Conservation (phyloP, 2,329 filamentous ascomycete genomes). For the Trichoderma oligosporum region DNA sequence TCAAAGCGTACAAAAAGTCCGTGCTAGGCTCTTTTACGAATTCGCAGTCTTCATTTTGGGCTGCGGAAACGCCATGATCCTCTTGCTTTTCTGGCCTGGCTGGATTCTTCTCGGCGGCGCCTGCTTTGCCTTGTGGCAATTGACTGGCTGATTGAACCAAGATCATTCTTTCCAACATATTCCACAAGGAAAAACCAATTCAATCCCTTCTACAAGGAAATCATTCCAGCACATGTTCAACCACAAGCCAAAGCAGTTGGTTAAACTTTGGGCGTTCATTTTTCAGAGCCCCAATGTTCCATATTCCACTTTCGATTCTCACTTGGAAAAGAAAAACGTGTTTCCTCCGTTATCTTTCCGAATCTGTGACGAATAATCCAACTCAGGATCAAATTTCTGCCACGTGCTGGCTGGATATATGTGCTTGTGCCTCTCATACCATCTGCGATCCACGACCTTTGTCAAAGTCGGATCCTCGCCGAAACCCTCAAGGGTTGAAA, state of each 20-base stretch:
- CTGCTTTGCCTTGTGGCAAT: slow-evolving; percentile 35
- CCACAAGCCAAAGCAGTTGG: background rate
- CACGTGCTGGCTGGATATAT: slow-evolving; percentile 95
- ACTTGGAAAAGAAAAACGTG: slow-evolving; percentile 75
- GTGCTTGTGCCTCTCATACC: slow-evolving; percentile 98
- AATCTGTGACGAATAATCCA: slow-evolving; percentile 74
- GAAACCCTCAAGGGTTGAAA: slow-evolving; percentile 66
- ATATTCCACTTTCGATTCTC: slow-evolving; percentile 22
- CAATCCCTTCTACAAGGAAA: background rate
- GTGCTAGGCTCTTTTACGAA: slow-evolving; percentile 50
- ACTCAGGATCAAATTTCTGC: slow-evolving; percentile 90
- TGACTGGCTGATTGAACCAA: slow-evolving; percentile 32
- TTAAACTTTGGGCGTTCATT: background rate
- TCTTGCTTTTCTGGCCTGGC: slow-evolving; percentile 56
- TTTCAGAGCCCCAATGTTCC: background rate
- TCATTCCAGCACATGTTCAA: background rate
- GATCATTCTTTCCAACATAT: background rate
- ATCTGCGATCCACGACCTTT: slow-evolving; percentile 91
- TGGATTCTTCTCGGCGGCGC: slow-evolving; percentile 47
- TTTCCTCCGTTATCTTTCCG: slow-evolving; percentile 86
- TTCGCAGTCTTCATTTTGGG: slow-evolving; percentile 51
- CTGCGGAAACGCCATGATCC: slow-evolving; percentile 45
- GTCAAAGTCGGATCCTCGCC: slow-evolving; percentile 75
- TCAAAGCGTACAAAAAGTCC: slow-evolving; percentile 34
- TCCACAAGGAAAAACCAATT: background rate